A percentile compares a stretch with the other conserved stretches of the same genome.
phyloP scores from a whole-genome alignment of 805 yeast genomes.

The Kregervanrija delftensis region DNA sequence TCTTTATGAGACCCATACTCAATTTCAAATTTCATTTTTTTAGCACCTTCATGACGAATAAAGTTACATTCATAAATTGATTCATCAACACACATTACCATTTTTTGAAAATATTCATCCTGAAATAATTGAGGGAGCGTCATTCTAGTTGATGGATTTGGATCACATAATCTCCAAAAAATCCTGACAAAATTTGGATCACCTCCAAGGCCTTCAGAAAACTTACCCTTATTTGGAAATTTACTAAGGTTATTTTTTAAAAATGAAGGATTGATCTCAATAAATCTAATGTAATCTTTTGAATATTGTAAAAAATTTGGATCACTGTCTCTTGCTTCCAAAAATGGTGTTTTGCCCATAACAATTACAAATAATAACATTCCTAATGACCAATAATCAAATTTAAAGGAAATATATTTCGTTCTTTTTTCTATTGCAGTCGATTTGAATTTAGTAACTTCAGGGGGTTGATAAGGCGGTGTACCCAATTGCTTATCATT shows the following conservation, averaged over 20 bases:
- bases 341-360: conserved; percentile 55
- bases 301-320: conserved; percentile 50
- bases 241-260: conserved; percentile 48
- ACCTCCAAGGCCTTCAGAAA: conserved; percentile 16
- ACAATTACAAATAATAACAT: conserved; percentile 56
- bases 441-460: conserved; percentile 47
- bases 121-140: conserved; percentile 44
- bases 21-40: conserved; percentile 5
- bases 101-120: conserved; percentile 57
- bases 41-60: conserved; percentile 10
- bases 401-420: conserved; percentile 48
- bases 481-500: conserved; percentile 57
- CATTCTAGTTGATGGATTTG: conserved; percentile 47
- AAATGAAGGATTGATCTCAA: conserved; percentile 40
- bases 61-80: conserved; percentile 20
- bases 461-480: conserved; percentile 79
- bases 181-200: conserved; percentile 14
- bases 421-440: conserved; percentile 17
- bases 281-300: conserved; percentile 22
- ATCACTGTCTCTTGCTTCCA: conserved; percentile 38
- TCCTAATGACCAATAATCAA: conserved; percentile 74
- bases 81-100: conserved; percentile 58
- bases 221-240: conserved; percentile 38
- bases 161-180: conserved; percentile 69
- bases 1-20: conserved; percentile 5